Base-by-base conservation (phyloP, 164 flowering plant species). In the Stephania yunnanensis region DNA sequence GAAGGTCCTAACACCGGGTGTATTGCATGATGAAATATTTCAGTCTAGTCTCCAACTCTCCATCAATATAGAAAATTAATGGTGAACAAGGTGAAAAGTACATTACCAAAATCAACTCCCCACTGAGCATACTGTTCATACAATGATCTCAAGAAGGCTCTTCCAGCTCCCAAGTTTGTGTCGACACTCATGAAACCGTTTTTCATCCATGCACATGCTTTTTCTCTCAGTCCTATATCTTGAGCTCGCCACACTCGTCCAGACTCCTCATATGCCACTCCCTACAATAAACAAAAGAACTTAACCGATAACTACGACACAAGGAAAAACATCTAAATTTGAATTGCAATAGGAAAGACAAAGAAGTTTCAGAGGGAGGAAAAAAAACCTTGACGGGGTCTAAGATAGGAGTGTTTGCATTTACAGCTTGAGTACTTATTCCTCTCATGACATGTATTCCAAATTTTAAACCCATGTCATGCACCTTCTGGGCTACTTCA, bases 381-480 rank as follows among this genome's bases (percentile, higher is more conserved):
- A 72, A 58, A 72, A 58, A 63, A 25, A 93, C 99, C 92, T 80
- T 89, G 25, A 48, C 31, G 30, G 82, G 78, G 77, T 95, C 97
- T 55, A 95, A 83, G 77, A 95, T 90, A 17, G 88, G 94, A n/a
- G 98, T 88, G 82, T 89, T 93, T 72, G 96, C 92, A 86, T 92
- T 84, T 70, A 87, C 81, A 15, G 99, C 99, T 72, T 93, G 97
- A 31, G 87, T 85, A 69, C 99, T 92, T 74, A 95, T 87, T 72
- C 99, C 99, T 81, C 96, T 86, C 99, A 93, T 95, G 63, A 93
- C 92, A 87, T 95, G 99, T 82, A 95, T 91, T 69, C 98, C 99
- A 76, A 95, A 93, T 82, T 92, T 90, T 82, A 93, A 83, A 72
- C 97, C 98, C 96, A 92, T 85, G 71, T 67, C 69, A 82, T 95